Evolutionary conservation across 2,329 filamentous ascomycete species (phyloP).

Genomic region (Claviceps capensis): DNA sequence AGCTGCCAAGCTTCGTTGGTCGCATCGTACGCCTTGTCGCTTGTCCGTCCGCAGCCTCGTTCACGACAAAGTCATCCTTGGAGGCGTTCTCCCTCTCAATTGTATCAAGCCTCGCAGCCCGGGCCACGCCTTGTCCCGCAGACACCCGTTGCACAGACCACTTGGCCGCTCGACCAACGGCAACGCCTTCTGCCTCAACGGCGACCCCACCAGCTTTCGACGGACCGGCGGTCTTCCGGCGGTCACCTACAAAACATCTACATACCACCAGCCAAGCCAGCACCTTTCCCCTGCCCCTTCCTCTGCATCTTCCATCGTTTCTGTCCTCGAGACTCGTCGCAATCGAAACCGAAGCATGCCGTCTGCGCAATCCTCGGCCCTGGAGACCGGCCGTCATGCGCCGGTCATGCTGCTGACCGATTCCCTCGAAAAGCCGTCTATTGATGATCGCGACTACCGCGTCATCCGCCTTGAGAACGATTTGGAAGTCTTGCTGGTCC

Average conservation of each 20-base stretch:
- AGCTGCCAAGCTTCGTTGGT: too few relatives aligned
- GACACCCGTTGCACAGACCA: constrained; percentile 1
- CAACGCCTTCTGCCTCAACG: not conserved
- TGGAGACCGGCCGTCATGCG: constrained; percentile 15
- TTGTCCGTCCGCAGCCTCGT: too few relatives aligned
- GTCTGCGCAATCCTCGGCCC: constrained; percentile 21
- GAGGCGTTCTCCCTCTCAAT: too few relatives aligned
- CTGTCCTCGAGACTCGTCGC: constrained; percentile 1
- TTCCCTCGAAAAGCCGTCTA: constrained; percentile 63
- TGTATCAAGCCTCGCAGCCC: not conserved
- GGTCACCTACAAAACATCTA: not conserved
- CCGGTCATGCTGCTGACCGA: constrained; percentile 43
- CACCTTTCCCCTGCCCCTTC: not conserved
- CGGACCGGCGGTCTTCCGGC: constrained; percentile 1
- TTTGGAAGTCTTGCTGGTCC: constrained; percentile 81
- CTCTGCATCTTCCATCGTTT: not conserved
- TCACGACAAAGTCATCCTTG: too few relatives aligned
- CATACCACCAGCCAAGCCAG: constrained; percentile 1
- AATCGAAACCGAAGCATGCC: constrained; percentile 14
- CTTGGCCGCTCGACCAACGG: not conserved
- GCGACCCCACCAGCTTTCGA: not conserved
- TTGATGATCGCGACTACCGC: constrained; percentile 78
- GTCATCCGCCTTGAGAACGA: constrained; percentile 77
- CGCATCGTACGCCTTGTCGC: too few relatives aligned
- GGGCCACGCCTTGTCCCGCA: not conserved